Base-by-base conservation (phyloP, 106 monocot species). In the Dioscorea alata region DNA sequence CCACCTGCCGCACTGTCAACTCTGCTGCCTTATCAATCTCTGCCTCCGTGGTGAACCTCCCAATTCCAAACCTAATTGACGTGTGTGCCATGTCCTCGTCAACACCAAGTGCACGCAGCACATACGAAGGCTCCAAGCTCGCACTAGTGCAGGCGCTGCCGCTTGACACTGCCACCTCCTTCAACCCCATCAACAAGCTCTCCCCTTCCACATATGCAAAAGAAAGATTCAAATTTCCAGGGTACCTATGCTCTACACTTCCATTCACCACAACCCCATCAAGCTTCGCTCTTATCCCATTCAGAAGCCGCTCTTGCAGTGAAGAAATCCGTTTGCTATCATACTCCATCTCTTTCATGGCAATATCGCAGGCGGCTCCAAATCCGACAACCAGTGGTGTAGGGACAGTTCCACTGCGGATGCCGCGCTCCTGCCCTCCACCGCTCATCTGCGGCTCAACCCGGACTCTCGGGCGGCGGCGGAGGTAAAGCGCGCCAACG, bases 61-160 rank as follows among this genome's bases (percentile, higher is more conserved):
- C 96, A 23, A 97, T 89, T 20, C 96, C 96, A 73, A 92, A 97
- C 65, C 92, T 82, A 60, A 97, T 92, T 0, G 96, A 97, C 4
- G 92, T 97, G 61, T 97, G 92, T 0, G 91, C 90, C 96, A 97
- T 97, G 34, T 97, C 96, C 78, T 97, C 96, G 12, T 97, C 96
- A 31, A 97, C 96, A 3, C 96, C 96, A 9, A 92, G 80, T 0
- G 96, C 96, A 60, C 96, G 70, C 62, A 97, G 74, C 23, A 97
- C 96, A 64, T 97, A 97, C 1, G 92, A 92, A 0, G 96, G 96
- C 75, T 97, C 96, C 59, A 92, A 60, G 66, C 96, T 97, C 3
- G 96, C 96, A 35, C 96, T 97, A 0, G 96, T 97, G 69, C 96
- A 97, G 8, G 96, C 96, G 52, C 96, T 97, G 42, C 96, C 96